Conservation (phyloP, 2,329 filamentous ascomycete genomes). For the Hirsutella rhossiliensis region DNA sequence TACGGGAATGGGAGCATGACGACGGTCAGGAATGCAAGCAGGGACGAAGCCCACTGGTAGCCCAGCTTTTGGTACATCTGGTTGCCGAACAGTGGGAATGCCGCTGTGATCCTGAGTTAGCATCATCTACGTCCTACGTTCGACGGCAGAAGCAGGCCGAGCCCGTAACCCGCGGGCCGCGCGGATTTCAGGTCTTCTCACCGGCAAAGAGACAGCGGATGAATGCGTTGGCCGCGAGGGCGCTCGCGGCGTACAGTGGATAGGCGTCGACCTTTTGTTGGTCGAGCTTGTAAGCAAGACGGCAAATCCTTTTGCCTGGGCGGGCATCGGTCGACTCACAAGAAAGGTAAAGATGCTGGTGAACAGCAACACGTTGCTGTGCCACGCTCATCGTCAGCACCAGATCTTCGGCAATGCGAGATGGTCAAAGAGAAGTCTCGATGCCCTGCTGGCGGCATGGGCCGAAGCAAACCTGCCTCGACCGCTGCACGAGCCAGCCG, state of each 20-base stretch:
- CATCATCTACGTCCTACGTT: not conserved
- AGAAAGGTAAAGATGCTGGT: slow-evolving; percentile 82
- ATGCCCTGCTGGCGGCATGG: too few relatives aligned
- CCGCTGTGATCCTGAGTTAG: slow-evolving; percentile 32
- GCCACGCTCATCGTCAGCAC: slow-evolving; percentile 11
- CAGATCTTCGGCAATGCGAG: not conserved
- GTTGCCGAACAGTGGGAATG: slow-evolving; percentile 63
- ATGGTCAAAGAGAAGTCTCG: too few relatives aligned
- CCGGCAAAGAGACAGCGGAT: slow-evolving; percentile 64
- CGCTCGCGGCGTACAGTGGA: slow-evolving; percentile 61
- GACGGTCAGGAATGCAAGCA: slow-evolving; percentile 49
- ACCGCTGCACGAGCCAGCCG: not conserved
- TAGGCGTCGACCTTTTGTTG: slow-evolving; percentile 55
- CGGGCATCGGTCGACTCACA: slow-evolving; percentile 34
- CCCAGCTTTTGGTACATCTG: slow-evolving; percentile 62
- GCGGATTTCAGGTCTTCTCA: slow-evolving; percentile 18
- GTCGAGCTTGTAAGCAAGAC: not conserved
- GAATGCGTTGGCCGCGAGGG: slow-evolving; percentile 75
- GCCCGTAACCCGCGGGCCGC: not conserved
- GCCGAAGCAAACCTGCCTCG: not conserved
- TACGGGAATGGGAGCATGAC: slow-evolving; percentile 53
- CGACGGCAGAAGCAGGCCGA: not conserved
- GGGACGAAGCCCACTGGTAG: slow-evolving; percentile 54
- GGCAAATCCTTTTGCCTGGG: not conserved
- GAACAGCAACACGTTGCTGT: slow-evolving; percentile 65